These are phyloP conservation scores for Ophiostoma novo-ulmi DNA, from an alignment of 2,329 filamentous ascomycete genomes.

Conservation along the genomic window DNA sequence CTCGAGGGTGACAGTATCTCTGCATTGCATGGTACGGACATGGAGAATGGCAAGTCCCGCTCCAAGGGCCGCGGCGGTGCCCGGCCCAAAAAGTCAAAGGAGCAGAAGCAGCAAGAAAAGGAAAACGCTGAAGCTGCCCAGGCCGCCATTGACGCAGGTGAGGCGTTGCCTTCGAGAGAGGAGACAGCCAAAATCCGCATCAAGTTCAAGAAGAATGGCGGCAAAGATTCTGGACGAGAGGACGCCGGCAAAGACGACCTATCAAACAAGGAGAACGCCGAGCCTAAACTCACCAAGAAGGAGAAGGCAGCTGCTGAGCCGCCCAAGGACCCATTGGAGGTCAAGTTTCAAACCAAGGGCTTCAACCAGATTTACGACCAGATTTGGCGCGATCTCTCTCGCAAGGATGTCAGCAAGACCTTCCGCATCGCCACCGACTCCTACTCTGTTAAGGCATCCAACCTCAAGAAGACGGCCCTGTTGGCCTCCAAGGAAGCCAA, in stretches of 20 bases:
- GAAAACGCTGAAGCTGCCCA: constrained; percentile 82
- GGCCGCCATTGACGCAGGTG: constrained; percentile 72
- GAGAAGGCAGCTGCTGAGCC: constrained; percentile 39
- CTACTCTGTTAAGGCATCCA: constrained; percentile 81
- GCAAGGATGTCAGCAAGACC: constrained; percentile 90
- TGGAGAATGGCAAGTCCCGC: constrained; percentile 48
- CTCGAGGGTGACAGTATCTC: constrained; percentile 81
- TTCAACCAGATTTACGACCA: constrained; percentile 97
- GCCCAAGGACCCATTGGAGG: constrained; percentile 59
- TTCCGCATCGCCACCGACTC: constrained; percentile 83
- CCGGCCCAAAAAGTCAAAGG: constrained; percentile 84
- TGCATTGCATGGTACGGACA: constrained; percentile 68
- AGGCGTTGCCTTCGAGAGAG: constrained; percentile 59
- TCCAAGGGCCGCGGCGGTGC: constrained; percentile 50
- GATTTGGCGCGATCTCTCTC: constrained; percentile 90
- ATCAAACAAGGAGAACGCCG: constrained; percentile 46
- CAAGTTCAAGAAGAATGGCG: constrained; percentile 52
- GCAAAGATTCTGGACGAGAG: constrained; percentile 38
- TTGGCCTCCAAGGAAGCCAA: constrained; percentile 95
- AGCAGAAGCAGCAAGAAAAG: constrained; percentile 76
- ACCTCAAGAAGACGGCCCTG: constrained; percentile 94
- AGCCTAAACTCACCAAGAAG: constrained; percentile 41
- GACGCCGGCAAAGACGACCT: constrained; percentile 41
- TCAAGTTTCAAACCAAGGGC: constrained; percentile 86
- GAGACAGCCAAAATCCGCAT: constrained; percentile 59